Evolutionary conservation across 306 rosid species (phyloP).

Genomic region (Gillenia trifoliata): DNA sequence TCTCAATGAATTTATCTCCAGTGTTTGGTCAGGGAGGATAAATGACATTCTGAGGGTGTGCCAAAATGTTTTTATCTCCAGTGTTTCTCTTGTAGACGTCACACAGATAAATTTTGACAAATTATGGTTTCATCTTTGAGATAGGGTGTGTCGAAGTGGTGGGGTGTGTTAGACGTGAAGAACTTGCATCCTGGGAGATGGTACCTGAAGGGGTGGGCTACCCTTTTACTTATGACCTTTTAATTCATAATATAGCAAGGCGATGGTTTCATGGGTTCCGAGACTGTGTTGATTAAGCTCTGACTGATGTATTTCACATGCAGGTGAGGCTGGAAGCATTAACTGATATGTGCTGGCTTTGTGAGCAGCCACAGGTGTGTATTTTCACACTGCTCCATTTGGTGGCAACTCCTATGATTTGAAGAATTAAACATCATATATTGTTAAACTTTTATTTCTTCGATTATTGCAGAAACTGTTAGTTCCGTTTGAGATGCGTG

Average conservation of each 20-base stretch:
- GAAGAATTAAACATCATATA: neutral
- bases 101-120: neutral
- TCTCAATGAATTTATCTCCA: neutral
- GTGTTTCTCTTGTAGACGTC: too few relatives aligned
- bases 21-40: neutral
- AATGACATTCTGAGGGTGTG: too few relatives aligned
- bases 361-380: slow-evolving; percentile 82
- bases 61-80: too few relatives aligned
- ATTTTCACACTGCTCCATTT: slow-evolving; percentile 8
- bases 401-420: neutral
- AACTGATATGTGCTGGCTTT: slow-evolving; percentile 86
- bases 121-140: slow-evolving; percentile 15
- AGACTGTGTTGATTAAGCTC: slow-evolving; percentile 11
- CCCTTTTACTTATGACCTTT: neutral
- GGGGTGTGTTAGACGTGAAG: slow-evolving; percentile 77
- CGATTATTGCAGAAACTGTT: slow-evolving; percentile 54
- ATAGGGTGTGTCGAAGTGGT: slow-evolving; percentile 82
- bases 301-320: slow-evolving; percentile 4
- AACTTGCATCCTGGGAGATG: slow-evolving; percentile 71
- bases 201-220: slow-evolving; percentile 75
- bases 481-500: slow-evolving; percentile 98
- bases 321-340: slow-evolving; percentile 91
- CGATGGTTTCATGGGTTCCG: slow-evolving; percentile 1
- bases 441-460: slow-evolving; percentile 8
- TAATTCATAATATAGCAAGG: neutral